phyloP scores from a whole-genome alignment of 257 asterid species.

The Scutellaria baicalensis region DNA sequence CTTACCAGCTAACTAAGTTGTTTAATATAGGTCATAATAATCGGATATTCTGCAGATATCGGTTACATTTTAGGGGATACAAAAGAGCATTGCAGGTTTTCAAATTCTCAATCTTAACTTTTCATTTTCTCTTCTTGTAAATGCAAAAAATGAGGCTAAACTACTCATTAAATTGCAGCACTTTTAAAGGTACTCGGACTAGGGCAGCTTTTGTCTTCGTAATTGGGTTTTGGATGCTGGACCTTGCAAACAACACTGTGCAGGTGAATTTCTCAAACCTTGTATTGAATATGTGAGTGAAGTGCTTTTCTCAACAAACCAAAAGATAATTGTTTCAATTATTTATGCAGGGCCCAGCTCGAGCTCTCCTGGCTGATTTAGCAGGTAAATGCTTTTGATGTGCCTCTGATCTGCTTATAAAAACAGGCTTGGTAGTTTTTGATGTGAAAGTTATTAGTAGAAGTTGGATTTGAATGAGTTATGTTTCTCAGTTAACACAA shows the following conservation, averaged over 20 bases:
- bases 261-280: constrained; percentile 53
- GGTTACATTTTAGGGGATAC: constrained; percentile 95
- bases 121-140: constrained; percentile 8
- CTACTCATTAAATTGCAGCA: constrained; percentile 56
- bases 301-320: not conserved
- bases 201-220: constrained; percentile 89
- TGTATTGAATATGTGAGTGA: not conserved
- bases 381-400: constrained; percentile 44
- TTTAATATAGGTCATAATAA: constrained; percentile 73
- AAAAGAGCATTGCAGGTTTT: constrained; percentile 96
- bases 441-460: not conserved
- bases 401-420: not conserved
- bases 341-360: constrained; percentile 88
- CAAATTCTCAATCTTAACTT: constrained; percentile 12
- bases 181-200: constrained; percentile 93
- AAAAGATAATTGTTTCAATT: constrained; percentile 10
- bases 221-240: constrained; percentile 98
- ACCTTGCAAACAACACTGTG: constrained; percentile 99
- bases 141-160: constrained; percentile 18
- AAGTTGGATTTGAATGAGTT: constrained; percentile 3
- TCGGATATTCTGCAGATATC: constrained; percentile 98
- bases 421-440: not conserved
- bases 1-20: constrained; percentile 34
- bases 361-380: constrained; percentile 99
- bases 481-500: not conserved